Percentiles rank a stretch among this genome's conserved stretches.
Conservation (phyloP, 257 asterid species). For the Solanum phureja region DNA sequence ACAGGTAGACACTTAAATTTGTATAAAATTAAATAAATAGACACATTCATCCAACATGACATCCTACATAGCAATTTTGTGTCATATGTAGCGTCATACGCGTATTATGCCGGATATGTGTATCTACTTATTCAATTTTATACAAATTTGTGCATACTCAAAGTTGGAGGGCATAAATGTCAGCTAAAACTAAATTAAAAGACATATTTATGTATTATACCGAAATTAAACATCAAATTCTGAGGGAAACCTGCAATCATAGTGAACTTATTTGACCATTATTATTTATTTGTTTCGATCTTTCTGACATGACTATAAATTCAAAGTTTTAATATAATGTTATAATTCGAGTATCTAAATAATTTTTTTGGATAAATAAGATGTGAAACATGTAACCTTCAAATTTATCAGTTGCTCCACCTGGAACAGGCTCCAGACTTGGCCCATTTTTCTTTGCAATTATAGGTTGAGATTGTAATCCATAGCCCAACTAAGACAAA, state of each 20-base stretch:
- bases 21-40: too few relatives aligned
- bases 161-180: too few relatives aligned
- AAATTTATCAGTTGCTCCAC: background rate
- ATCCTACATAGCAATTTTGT: too few relatives aligned
- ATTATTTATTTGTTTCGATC: too few relatives aligned
- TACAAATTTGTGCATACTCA: too few relatives aligned
- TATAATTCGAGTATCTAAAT: background rate
- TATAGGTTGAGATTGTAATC: background rate
- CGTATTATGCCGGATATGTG: too few relatives aligned
- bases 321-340: background rate
- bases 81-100: too few relatives aligned
- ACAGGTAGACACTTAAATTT: too few relatives aligned
- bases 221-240: background rate
- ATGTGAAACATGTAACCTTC: background rate
- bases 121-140: too few relatives aligned
- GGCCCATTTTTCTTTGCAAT: background rate
- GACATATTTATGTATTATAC: too few relatives aligned
- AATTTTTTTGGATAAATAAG: background rate
- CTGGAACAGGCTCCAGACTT: background rate
- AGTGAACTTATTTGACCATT: background rate
- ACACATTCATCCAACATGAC: too few relatives aligned
- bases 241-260: background rate
- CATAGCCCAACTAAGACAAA: background rate
- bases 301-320: background rate
- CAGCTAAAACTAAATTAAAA: too few relatives aligned